Evolutionary conservation across 2,329 filamentous ascomycete species (phyloP), one percentile per base, ranked within the genome.

Genomic region (Leptographium flavum): DNA sequence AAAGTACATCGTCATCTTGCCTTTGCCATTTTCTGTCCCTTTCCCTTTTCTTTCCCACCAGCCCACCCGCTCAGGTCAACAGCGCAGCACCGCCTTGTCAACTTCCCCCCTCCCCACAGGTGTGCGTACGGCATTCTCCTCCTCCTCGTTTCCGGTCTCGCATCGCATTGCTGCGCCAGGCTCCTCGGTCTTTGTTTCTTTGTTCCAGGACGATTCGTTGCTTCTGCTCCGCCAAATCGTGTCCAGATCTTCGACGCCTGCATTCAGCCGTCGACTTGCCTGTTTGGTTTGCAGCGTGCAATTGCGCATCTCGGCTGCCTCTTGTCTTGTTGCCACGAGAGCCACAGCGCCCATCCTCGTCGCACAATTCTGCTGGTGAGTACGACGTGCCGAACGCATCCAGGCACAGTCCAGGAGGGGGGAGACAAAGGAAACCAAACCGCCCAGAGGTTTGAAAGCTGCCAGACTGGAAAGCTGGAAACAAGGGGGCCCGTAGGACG

Each of bases 81-180:
- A 56, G 41, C 65, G 63, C 65, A 53, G 46, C 51, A 50, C 49
- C 51, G 64, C 64, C 63, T 63, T 61, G 65, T 60, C 66, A 67
- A 67, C 63, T 55, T 42, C 51, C 55, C 58, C 54, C 53, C 52
- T 45, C 23, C 36, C 28, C 22, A 28, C 52, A 60, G 64, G 64
- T 52, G 64, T 64, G 62, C 62, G 62, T 60, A 55, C 57, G 56
- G 56, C 50, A 53, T 49, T 61, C 50, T 45, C 15, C 23, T 39
- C 30, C 36, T 32, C 27, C 39, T 28, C 35, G 10, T 42, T 28
- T 28, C 21, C 10, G 3, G 27, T 9, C 27, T 28, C 27, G 27
- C 27, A 11, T 9, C 27, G 8, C 13, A 9, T 28, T 28, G 15
- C 32, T 33, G 10, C n/a, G n/a, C n/a, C n/a, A n/a, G n/a, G n/a